Base-by-base conservation (phyloP, 1,284 basidiomycete species). In the Termitomyces sp. region DNA sequence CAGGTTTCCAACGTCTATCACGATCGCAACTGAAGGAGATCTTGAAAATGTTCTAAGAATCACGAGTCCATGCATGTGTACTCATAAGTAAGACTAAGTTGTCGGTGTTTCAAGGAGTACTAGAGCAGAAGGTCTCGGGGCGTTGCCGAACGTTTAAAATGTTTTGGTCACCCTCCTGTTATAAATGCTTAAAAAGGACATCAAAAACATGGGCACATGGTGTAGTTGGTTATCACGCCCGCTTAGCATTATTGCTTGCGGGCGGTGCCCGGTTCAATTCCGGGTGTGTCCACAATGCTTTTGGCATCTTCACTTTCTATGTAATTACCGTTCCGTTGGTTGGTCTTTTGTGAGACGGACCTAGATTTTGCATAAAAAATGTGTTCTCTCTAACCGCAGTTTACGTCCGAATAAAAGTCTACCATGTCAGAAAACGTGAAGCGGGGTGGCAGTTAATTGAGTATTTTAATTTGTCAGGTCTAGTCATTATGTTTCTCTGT, bases 181-280 rank as follows among this genome's bases (percentile, higher is more conserved):
- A 28, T 6, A 28, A n/a, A n/a, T n/a, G n/a, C n/a, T n/a, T n/a
- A n/a, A n/a, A n/a, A n/a, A n/a, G n/a, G n/a, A n/a, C n/a, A n/a
- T n/a, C n/a, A n/a, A n/a, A n/a, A n/a, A n/a, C n/a, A n/a, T n/a
- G n/a, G n/a, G 44, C 44, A 45, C 28, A 45, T 45, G 44, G 44
- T 45, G 44, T 45, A 45, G 44, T 45, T 45, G 42, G 24, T 44
- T 44, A 45, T 45, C 44, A 45, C 44, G 44, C 44, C 44, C 44
- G 44, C 44, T 45, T 45, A 45, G 44, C 44, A 45, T 19, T 1
- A 4, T 1, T 17, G 44, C 5, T 19, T 45, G 44, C 30, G 30
- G 44, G 30, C 44, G 44, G 44, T 45, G 17, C 44, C 44, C 17
- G 30, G 30, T 31, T 45, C 44, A 31, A 31, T 45, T 45, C 30